Percentiles rank a stretch among this genome's conserved stretches.
phyloP scores from a whole-genome alignment of 2,329 filamentous ascomycete genomes.

The Aspergillus phoenicis region DNA sequence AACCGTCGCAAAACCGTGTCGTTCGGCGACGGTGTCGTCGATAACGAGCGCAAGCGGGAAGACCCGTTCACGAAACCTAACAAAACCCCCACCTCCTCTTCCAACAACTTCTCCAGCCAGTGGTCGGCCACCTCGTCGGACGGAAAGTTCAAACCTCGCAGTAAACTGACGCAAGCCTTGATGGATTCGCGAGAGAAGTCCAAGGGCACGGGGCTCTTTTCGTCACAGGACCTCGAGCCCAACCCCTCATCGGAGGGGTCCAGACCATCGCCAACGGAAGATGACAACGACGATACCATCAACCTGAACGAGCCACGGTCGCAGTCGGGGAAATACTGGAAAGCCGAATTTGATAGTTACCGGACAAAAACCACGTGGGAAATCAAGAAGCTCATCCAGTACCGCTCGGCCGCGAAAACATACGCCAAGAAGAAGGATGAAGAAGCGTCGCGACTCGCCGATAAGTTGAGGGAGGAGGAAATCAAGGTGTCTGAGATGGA shows the following conservation, averaged over 20 bases:
- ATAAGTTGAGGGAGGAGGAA: conserved; percentile 56
- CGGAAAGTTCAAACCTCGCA: conserved; percentile 38
- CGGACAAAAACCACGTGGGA: conserved; percentile 60
- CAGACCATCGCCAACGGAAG: conserved; percentile 26
- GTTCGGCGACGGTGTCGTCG: conserved; percentile 59
- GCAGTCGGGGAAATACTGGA: conserved; percentile 64
- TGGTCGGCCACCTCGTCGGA: conserved; percentile 40
- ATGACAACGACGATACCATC: conserved; percentile 51
- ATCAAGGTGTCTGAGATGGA: conserved; percentile 49
- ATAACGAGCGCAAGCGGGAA: conserved; percentile 57
- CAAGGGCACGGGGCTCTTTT: conserved; percentile 25
- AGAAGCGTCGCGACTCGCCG: conserved; percentile 55
- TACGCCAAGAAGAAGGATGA: conserved; percentile 63
- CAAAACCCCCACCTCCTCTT: conserved; percentile 50
- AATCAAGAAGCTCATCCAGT: conserved; percentile 62
- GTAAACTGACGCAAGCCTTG: conserved; percentile 45
- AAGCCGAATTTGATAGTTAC: conserved; percentile 62
- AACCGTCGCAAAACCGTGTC: conserved; percentile 63
- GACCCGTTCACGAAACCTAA: conserved; percentile 48
- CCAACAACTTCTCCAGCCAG: conserved; percentile 51
- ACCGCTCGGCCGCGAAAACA: conserved; percentile 61
- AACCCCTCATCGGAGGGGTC: conserved; percentile 20
- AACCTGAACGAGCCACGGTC: conserved; percentile 59
- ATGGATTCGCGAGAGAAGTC: conserved; percentile 44
- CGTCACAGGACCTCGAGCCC: conserved; percentile 15